Conservation (phyloP, 2,329 filamentous ascomycete genomes). For the Diaporthe sp. region DNA sequence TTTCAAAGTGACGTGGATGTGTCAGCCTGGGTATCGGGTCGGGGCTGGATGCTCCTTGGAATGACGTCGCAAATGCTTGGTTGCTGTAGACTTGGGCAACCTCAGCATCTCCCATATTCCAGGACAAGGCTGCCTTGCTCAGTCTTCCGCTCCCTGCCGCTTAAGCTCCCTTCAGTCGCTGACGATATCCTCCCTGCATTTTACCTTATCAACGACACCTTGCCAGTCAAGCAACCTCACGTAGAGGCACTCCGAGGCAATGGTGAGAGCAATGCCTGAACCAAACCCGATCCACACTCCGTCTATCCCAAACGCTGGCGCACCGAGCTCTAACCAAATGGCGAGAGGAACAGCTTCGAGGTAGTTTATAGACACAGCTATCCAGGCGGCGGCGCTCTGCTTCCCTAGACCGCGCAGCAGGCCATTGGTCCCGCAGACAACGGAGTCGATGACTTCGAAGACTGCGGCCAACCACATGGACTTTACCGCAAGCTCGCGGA, state of each 20-base stretch:
- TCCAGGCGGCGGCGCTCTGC: conserved; percentile 50
- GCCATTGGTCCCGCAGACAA: conserved; percentile 50
- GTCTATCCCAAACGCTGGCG: conserved; percentile 44
- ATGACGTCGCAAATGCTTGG: neutral
- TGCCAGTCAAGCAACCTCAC: conserved; percentile 41
- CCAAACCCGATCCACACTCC: conserved; percentile 50
- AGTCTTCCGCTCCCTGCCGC: neutral
- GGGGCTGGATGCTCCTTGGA: neutral
- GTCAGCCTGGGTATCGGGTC: no score
- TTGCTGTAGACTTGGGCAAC: neutral
- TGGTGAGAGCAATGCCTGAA: conserved; percentile 46
- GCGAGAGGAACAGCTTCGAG: conserved; percentile 50
- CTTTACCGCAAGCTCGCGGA: conserved; percentile 43
- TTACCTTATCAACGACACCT: conserved; percentile 31
- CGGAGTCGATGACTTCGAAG: conserved; percentile 49
- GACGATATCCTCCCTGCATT: conserved; percentile 28
- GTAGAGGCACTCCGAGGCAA: conserved; percentile 45
- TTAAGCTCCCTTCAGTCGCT: neutral
- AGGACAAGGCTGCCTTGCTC: neutral
- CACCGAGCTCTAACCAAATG: conserved; percentile 50
- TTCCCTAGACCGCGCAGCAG: conserved; percentile 51
- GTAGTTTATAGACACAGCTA: conserved; percentile 50
- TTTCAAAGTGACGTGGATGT: neutral
- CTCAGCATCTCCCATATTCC: no score
- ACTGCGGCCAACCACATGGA: conserved; percentile 46